Evolutionary conservation across 2,329 filamentous ascomycete genomes (phyloP), one percentile per base, ranked within the genome.

Genomic region (Pyrenophora seminiperda): DNA sequence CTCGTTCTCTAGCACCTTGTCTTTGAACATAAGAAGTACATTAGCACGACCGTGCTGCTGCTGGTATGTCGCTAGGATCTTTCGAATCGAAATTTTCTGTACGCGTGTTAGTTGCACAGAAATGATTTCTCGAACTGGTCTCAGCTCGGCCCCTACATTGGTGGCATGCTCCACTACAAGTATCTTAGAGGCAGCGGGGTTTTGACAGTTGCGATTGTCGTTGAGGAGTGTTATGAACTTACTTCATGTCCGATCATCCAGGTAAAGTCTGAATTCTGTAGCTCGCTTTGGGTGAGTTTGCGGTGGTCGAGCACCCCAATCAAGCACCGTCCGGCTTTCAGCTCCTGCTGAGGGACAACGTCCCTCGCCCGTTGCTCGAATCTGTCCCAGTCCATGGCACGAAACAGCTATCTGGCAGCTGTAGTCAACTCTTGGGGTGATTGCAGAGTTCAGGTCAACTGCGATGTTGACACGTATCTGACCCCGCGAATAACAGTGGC

Each of bases 221-320:
- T 14, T 15, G 36, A 6, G 4, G 6, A 13, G 46, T 10, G 2
- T 14, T 1, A 31, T 19, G 9, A 13, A 61, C 68, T 60, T 52
- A 72, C 68, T n/a, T 40, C 29, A 41, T 70, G 59, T 13, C 60
- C 65, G 29, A 69, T 68, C 47, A 75, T 62, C 71, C 73, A 76
- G 1, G 73, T 43, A 39, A 75, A 72, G 38, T 73, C 66, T 1
- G 19, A 7, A 32, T 67, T 59, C 6, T 24, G 15, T 2, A 65
- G 32, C 4, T 39, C 24, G 3, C 62, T 43, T 3, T 57, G 27
- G 3, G 51, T 50, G 3, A 47, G 22, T 22, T 59, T 62, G 14
- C 63, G 44, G 33, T 63, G 56, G 15, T 53, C 42, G 2, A 75
- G 58, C n/a, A 76, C 56, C 11, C 64, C 73, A 11, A 75, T 62